Percentiles rank a stretch among this genome's conserved stretches.
Conservation (phyloP, 768 basidiomycete species). For the Auricularia heimuer region DNA sequence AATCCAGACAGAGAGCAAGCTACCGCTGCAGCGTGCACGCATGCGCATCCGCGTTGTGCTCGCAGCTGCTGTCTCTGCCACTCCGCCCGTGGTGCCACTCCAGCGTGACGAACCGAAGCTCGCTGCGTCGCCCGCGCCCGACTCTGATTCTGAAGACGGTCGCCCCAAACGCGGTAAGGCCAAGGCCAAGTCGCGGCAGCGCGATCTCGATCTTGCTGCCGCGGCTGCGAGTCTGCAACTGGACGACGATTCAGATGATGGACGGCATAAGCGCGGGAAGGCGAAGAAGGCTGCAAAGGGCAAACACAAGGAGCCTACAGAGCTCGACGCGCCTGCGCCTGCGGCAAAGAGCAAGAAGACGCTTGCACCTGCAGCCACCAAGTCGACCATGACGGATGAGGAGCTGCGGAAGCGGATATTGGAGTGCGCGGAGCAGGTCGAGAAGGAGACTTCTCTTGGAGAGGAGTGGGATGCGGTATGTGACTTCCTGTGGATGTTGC, state of each 20-base stretch:
- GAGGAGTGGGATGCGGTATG: constrained; percentile 85
- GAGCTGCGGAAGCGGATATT: constrained; percentile 64
- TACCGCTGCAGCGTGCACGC: constrained; percentile 85
- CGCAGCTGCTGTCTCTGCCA: constrained; percentile 30
- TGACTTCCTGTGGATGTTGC: constrained; percentile 6
- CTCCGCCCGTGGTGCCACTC: neutral
- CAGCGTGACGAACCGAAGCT: neutral
- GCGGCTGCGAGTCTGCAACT: neutral
- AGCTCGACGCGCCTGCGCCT: neutral
- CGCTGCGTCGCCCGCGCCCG: neutral
- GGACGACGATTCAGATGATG: neutral
- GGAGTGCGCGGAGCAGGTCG: constrained; percentile 70
- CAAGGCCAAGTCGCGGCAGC: constrained; percentile 1
- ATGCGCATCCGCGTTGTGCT: constrained; percentile 86
- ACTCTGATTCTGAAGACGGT: neutral
- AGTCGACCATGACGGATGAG: constrained; percentile 34
- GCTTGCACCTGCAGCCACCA: neutral
- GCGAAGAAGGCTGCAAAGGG: neutral
- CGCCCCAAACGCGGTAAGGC: neutral
- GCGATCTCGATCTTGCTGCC: neutral
- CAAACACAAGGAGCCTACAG: neutral
- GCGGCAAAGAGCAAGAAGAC: neutral
- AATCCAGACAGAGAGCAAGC: constrained; percentile 69
- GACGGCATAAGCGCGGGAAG: neutral
- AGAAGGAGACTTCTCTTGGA: constrained; percentile 52